Evolutionary conservation across 495 filamentous ascomycete genomes (phyloP).

Genomic region (Xylaria acuta): DNA sequence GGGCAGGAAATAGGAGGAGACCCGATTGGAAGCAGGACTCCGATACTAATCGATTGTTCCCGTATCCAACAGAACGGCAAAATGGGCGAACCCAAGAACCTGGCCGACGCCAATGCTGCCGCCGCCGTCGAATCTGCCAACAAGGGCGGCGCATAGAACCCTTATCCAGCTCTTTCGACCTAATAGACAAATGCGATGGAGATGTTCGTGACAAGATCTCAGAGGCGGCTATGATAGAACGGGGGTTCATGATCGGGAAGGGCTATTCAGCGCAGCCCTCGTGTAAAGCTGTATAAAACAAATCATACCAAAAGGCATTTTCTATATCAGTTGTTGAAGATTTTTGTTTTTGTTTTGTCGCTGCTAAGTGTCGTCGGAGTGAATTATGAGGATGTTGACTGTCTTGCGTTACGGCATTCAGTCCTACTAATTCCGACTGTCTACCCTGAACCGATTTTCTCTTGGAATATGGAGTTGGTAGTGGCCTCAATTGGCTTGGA

Average conservation of each 20-base stretch:
- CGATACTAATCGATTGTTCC: slow-evolving; percentile 37
- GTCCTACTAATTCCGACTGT: neutral
- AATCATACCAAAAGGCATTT: slow-evolving; percentile 27
- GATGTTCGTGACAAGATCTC: slow-evolving; percentile 20
- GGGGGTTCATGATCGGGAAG: slow-evolving; percentile 6
- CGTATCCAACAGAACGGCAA: slow-evolving; percentile 80
- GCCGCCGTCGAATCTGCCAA: slow-evolving; percentile 58
- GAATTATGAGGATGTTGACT: neutral
- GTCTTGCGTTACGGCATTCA: neutral
- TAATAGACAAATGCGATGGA: slow-evolving; percentile 28
- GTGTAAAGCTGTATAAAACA: slow-evolving; percentile 43
- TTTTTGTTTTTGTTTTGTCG: neutral
- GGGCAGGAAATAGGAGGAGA: slow-evolving; percentile 10
- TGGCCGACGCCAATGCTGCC: slow-evolving; percentile 74
- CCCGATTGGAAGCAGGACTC: slow-evolving; percentile 6
- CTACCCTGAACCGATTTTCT: neutral
- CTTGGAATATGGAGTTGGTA: neutral
- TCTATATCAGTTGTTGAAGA: slow-evolving; percentile 14
- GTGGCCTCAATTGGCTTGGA: neutral
- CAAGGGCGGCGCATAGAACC: slow-evolving; percentile 35
- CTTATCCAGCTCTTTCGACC: slow-evolving; percentile 17
- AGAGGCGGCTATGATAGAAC: slow-evolving; percentile 18
- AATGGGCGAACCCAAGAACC: slow-evolving; percentile 82
- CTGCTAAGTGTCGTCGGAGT: neutral
- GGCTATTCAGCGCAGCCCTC: slow-evolving; percentile 25